phyloP scores from a whole-genome alignment of 2,329 filamentous ascomycete species.

The Colletotrichum cordylinicola region DNA sequence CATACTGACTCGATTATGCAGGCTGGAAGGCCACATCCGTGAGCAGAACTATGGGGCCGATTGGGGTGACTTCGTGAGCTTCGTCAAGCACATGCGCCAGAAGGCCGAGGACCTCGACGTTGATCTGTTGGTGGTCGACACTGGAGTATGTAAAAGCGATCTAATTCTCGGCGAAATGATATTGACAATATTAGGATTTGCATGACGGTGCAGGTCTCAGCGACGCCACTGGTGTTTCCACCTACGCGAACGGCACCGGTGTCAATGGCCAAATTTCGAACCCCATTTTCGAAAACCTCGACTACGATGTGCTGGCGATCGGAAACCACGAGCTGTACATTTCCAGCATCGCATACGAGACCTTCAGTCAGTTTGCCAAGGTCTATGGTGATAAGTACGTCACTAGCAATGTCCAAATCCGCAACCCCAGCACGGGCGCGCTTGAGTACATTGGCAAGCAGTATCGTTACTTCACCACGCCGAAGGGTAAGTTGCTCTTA shows the following conservation, averaged over 20 bases:
- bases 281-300: constrained; percentile 46
- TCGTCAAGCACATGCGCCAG: constrained; percentile 63
- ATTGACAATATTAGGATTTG: constrained; percentile 50
- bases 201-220: constrained; percentile 70
- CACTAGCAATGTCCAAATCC: constrained; percentile 51
- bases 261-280: constrained; percentile 62
- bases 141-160: constrained; percentile 41
- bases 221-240: constrained; percentile 55
- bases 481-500: constrained; percentile 28
- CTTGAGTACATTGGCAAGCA: constrained; percentile 49
- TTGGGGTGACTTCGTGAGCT: constrained; percentile 70
- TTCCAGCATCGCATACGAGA: constrained; percentile 65
- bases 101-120: constrained; percentile 62
- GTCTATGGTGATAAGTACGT: constrained; percentile 55
- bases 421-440: constrained; percentile 40
- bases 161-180: constrained; percentile 7
- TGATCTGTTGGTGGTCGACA: constrained; percentile 66
- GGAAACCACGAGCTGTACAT: constrained; percentile 72
- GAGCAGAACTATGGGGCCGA: constrained; percentile 69
- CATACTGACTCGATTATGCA: background rate
- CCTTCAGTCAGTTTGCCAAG: constrained; percentile 63
- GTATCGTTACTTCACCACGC: constrained; percentile 49
- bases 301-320: constrained; percentile 49
- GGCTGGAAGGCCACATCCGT: constrained; percentile 66
- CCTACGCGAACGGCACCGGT: constrained; percentile 5